Evolutionary conservation across 768 basidiomycete genomes (phyloP).

Genomic region (Hebeloma cylindrosporum): DNA sequence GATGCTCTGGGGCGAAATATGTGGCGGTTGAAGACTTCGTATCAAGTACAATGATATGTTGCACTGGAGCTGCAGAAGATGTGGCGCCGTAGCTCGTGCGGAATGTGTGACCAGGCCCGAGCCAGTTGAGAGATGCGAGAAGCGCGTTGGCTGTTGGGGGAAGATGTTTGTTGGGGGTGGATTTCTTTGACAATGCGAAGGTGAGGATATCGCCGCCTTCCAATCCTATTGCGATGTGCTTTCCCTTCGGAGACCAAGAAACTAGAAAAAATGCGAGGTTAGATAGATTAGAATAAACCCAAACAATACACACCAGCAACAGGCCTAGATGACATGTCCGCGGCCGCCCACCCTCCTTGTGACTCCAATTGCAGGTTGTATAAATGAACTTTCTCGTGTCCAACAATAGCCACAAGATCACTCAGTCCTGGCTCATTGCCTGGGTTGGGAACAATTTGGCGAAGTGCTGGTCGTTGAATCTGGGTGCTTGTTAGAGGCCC

Average conservation of each 20-base stretch:
- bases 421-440: conserved; percentile 49
- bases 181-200: conserved; percentile 56
- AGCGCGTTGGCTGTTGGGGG: conserved; percentile 53
- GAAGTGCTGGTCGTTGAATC: conserved; percentile 42
- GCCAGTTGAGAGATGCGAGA: conserved; percentile 62
- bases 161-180: conserved; percentile 56
- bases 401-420: conserved; percentile 60
- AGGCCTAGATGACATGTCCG: conserved; percentile 48
- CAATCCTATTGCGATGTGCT: conserved; percentile 76
- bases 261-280: conserved; percentile 40
- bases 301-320: conserved; percentile 50
- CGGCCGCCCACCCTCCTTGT: conserved; percentile 56
- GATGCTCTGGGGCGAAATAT: conserved; percentile 40
- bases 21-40: conserved; percentile 38
- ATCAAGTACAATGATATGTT: conserved; percentile 48
- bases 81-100: conserved; percentile 58
- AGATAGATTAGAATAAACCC: conserved; percentile 1
- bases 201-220: conserved; percentile 70
- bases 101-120: conserved; percentile 67
- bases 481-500: conserved; percentile 52
- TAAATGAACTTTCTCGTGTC: conserved; percentile 53
- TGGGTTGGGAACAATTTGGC: conserved; percentile 66
- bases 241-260: conserved; percentile 86
- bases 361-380: conserved; percentile 54
- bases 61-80: conserved; percentile 32